Evolutionary conservation across 1,139 yeast species (phyloP).

Genomic region (Candida gigantensis): DNA sequence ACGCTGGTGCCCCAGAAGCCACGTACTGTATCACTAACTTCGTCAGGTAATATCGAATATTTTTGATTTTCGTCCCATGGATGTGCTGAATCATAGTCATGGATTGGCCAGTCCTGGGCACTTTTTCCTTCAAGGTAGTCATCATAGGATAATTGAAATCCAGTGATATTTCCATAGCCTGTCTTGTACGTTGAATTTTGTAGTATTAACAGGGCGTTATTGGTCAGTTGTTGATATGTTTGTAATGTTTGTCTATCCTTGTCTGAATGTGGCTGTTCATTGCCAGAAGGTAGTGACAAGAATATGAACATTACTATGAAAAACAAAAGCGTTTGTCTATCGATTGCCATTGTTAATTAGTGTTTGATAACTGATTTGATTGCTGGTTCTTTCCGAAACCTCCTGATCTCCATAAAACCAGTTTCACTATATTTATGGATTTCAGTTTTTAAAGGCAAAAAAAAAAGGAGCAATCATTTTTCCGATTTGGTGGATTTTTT

Average conservation of each 20-base stretch:
- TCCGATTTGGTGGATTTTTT: too few species aligned
- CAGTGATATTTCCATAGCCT: constrained; percentile 76
- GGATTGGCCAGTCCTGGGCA: constrained; percentile 59
- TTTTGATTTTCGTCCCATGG: constrained; percentile 58
- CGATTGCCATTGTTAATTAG: constrained; percentile 27
- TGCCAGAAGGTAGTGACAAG: constrained; percentile 26
- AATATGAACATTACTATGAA: constrained; percentile 40
- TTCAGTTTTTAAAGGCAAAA: too few species aligned
- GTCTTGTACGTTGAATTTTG: constrained; percentile 41
- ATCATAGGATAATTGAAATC: constrained; percentile 61
- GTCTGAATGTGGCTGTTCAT: constrained; percentile 32
- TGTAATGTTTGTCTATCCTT: constrained; percentile 29
- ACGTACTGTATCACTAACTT: constrained; percentile 47
- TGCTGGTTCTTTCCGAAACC: too few species aligned
- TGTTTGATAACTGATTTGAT: too few species aligned
- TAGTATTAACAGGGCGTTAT: constrained; percentile 32
- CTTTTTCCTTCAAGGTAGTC: constrained; percentile 50
- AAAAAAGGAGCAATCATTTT: too few species aligned
- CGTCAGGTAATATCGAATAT: constrained; percentile 62
- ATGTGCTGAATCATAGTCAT: constrained; percentile 33
- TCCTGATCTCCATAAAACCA: too few species aligned
- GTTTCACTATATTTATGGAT: too few species aligned
- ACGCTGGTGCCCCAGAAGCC: constrained; percentile 48
- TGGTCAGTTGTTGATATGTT: constrained; percentile 33
- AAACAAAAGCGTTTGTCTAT: constrained; percentile 40